Evolutionary conservation across 1,139 yeast genomes (phyloP), one percentile per base, ranked within the genome.

Genomic region (Suhomyces maxii): DNA sequence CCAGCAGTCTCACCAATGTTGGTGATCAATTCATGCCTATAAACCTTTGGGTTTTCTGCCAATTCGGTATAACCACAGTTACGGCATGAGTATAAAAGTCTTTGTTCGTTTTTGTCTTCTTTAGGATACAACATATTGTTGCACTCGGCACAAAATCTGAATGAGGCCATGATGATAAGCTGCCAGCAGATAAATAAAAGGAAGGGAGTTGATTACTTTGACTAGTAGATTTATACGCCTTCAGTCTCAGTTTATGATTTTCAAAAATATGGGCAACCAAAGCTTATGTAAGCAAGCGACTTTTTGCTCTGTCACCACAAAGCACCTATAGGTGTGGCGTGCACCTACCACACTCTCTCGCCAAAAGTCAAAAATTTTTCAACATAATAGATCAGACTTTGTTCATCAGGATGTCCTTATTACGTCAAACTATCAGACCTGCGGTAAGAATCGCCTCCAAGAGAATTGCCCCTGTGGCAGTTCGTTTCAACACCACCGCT

Each of bases 41-140:
- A 95, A 40, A 95, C 97, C 63, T 86, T 81, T 18, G 97, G 85
- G 57, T 87, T 82, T 48, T 86, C 95, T 0, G 99, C 97, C 52
- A 86, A 80, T 66, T 93, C 98, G 2, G 96, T 89, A 66, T 93
- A 93, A 42, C 89, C 84, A 65, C 99, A 93, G 64, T 93, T 93
- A 59, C 99, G 83, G 69, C 99, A 93, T 47, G 96, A 93, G 65
- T 89, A 93, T 48, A 93, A 75, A 51, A 93, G 77, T 55, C 95
- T 73, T 57, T 77, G 75, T 48, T 79, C 75, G 48, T 76, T 83
- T 62, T 87, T 88, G 65, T 95, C 99, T 71, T 95, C 99, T 58
- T 89, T 84, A n/a, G 99, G 99, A 66, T 93, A 95, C 71, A 93
- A 80, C 99, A 93, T 91, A 65, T 95, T 95, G 77, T 95, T 95